A percentile compares a stretch with the other conserved stretches of the same genome.
phyloP scores from a whole-genome alignment of 495 filamentous ascomycete species.

The Penicillium tannophilum region DNA sequence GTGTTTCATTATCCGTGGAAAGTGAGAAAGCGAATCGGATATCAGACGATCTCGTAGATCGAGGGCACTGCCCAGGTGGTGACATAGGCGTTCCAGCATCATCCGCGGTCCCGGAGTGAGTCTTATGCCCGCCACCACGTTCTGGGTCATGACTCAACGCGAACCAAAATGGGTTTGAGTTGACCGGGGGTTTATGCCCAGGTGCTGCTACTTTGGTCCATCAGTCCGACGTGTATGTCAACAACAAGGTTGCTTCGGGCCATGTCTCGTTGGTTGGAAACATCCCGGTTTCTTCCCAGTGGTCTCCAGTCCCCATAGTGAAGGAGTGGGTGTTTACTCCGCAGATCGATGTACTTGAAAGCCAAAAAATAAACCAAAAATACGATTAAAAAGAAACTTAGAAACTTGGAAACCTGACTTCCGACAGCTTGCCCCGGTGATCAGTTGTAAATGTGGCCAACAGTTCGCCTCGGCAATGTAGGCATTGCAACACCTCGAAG shows the following conservation, averaged over 20 bases:
- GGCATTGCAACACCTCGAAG: constrained; percentile 16
- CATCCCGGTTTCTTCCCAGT: not conserved
- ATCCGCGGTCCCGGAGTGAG: not conserved
- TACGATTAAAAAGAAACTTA: not conserved
- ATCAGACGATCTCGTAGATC: constrained; percentile 1
- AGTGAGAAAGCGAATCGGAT: not conserved
- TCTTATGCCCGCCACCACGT: not conserved
- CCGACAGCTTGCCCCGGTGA: constrained; percentile 1
- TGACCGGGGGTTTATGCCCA: not conserved
- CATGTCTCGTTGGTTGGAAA: not conserved
- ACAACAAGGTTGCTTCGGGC: not conserved
- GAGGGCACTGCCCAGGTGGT: not conserved
- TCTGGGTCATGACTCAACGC: constrained; percentile 4
- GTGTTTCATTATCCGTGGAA: not conserved
- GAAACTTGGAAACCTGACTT: not conserved
- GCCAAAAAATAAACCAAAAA: not conserved
- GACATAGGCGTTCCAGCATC: constrained; percentile 4
- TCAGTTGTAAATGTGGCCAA: constrained; percentile 23
- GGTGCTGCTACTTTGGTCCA: constrained; percentile 2
- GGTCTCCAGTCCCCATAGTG: not conserved
- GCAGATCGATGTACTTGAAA: not conserved
- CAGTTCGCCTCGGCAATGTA: constrained; percentile 19
- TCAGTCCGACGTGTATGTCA: not conserved
- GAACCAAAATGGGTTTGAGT: not conserved
- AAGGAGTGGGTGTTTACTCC: constrained; percentile 2